A percentile compares a stretch with the other conserved stretches of the same genome.
Conservation (phyloP, 2,329 filamentous ascomycete species). For the Apiospora koreana region DNA sequence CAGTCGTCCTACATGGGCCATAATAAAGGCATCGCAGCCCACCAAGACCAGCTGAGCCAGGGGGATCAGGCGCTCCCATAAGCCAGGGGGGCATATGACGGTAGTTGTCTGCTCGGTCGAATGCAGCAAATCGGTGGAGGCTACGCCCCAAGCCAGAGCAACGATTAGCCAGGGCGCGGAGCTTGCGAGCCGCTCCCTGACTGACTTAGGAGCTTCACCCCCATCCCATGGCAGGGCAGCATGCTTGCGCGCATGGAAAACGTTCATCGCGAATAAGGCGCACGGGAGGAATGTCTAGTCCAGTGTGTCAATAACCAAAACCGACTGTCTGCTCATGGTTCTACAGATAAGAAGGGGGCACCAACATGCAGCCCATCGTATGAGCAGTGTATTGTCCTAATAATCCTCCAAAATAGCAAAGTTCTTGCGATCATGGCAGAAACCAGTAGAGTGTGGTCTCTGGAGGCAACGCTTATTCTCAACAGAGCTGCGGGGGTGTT, state of each 20-base stretch:
- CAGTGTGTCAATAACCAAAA: background rate
- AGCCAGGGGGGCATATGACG: slow-evolving; percentile 32
- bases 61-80: slow-evolving; percentile 30
- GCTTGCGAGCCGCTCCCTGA: background rate
- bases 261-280: slow-evolving; percentile 25
- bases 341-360: background rate
- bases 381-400: slow-evolving; percentile 35
- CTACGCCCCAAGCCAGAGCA: slow-evolving; percentile 34
- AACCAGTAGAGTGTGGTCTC: slow-evolving; percentile 23
- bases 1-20: slow-evolving; percentile 28
- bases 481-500: background rate
- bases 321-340: background rate
- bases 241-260: slow-evolving; percentile 20
- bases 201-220: background rate
- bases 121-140: slow-evolving; percentile 27
- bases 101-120: slow-evolving; percentile 28
- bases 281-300: slow-evolving; percentile 34
- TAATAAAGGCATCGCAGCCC: slow-evolving; percentile 33
- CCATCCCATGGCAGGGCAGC: slow-evolving; percentile 25
- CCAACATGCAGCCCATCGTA: slow-evolving; percentile 36
- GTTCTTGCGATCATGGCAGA: slow-evolving; percentile 27
- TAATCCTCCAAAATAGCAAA: slow-evolving; percentile 32
- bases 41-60: slow-evolving; percentile 29
- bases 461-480: background rate
- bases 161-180: slow-evolving; percentile 22